A percentile compares a stretch with the other conserved stretches of the same genome.
These are phyloP conservation scores for Schizothecium vesticola DNA, from an alignment of 495 filamentous ascomycete species.

Conservation along the genomic window DNA sequence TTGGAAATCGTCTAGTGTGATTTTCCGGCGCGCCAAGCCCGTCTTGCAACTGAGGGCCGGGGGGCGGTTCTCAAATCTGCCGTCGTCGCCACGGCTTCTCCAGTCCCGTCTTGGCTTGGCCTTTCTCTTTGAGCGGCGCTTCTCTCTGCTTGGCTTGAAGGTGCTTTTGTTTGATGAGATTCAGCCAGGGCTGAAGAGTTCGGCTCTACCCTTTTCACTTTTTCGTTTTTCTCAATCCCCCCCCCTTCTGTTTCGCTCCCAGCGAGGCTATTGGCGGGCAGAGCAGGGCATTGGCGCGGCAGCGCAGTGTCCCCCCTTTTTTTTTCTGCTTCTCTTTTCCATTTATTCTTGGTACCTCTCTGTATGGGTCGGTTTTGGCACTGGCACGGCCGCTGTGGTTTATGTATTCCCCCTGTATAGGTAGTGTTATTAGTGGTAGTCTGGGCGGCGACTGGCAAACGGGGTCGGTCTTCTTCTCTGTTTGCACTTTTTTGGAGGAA, in stretches of 20 bases:
- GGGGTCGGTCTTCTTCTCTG: neutral
- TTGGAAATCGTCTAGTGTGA: no score
- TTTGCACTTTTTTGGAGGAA: neutral
- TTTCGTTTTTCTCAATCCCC: neutral
- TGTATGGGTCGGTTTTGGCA: no score
- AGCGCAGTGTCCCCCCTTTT: neutral
- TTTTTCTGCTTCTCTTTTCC: neutral
- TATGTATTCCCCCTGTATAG: neutral
- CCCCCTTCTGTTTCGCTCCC: neutral
- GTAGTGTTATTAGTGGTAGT: neutral
- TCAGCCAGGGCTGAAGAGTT: neutral
- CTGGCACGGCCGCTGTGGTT: neutral
- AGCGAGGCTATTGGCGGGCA: neutral
- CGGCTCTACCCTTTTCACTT: neutral
- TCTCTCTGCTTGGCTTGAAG: neutral
- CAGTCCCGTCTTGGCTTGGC: neutral
- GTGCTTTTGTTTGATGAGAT: neutral
- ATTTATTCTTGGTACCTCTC: neutral
- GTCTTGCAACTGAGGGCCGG: no score
- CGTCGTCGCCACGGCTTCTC: neutral
- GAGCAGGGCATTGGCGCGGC: neutral
- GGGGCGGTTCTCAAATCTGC: neutral
- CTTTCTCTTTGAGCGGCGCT: neutral
- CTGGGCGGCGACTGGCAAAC: neutral
- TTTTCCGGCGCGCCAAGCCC: no score